These are phyloP conservation scores for Candida coquimbonensis DNA, from an alignment of 805 yeast species.

Conservation along the genomic window DNA sequence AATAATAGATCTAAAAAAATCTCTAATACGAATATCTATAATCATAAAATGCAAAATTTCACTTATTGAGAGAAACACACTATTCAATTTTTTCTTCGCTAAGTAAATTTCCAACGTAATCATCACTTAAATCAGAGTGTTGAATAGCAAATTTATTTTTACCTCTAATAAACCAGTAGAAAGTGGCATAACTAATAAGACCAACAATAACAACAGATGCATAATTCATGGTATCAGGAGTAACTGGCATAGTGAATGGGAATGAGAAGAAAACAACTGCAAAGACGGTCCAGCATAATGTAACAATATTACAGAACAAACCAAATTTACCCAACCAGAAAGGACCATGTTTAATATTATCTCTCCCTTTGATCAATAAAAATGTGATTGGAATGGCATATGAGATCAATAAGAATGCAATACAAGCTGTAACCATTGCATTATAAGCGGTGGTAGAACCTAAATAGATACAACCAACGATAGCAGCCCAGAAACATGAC, in stretches of 20 bases:
- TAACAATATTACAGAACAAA: conserved; percentile 39
- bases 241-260: conserved; percentile 57
- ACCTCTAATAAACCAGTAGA: conserved; percentile 47
- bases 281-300: conserved; percentile 50
- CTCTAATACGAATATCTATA: too few species aligned
- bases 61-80: neutral
- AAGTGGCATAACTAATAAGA: conserved; percentile 33
- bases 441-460: conserved; percentile 62
- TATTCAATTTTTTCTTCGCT: neutral
- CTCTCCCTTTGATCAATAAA: conserved; percentile 41
- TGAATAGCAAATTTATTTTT: conserved; percentile 23
- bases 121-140: conserved; percentile 13
- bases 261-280: conserved; percentile 54
- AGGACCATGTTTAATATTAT: conserved; percentile 51
- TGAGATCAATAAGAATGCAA: conserved; percentile 48
- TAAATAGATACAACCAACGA: conserved; percentile 53
- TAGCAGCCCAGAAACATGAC: conserved; percentile 42
- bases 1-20: too few species aligned
- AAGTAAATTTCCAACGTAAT: neutral
- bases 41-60: too few species aligned
- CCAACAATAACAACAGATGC: conserved; percentile 51
- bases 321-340: conserved; percentile 59
- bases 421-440: conserved; percentile 55
- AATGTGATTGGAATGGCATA: conserved; percentile 50
- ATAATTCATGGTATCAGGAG: conserved; percentile 57